A percentile compares a stretch with the other conserved stretches of the same genome.
phyloP scores from a whole-genome alignment of 805 yeast genomes.

The Metschnikowia santaceciliae region DNA sequence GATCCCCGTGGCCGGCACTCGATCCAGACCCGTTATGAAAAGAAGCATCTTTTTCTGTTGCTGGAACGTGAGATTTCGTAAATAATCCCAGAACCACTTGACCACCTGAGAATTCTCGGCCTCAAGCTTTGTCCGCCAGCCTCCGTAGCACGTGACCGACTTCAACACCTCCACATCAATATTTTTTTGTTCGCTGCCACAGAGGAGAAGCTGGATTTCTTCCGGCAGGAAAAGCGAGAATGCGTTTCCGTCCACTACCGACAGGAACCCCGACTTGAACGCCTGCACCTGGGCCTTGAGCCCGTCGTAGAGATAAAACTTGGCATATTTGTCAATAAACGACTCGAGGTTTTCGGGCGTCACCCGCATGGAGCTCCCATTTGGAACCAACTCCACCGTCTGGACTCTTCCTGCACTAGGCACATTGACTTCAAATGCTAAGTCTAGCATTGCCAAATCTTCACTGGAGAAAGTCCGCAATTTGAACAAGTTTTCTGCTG shows the following conservation, averaged over 20 bases:
- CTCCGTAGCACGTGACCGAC: slow-evolving; percentile 69
- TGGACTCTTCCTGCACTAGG: slow-evolving; percentile 45
- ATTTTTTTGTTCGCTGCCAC: slow-evolving; percentile 67
- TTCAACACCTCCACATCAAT: slow-evolving; percentile 64
- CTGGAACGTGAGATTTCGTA: slow-evolving; percentile 40
- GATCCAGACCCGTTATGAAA: slow-evolving; percentile 87
- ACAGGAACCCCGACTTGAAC: slow-evolving; percentile 67
- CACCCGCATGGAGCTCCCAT: slow-evolving; percentile 57
- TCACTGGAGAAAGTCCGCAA: slow-evolving; percentile 24
- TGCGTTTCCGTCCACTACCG: slow-evolving; percentile 78
- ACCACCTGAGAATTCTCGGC: slow-evolving; percentile 43
- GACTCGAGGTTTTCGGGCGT: slow-evolving; percentile 52
- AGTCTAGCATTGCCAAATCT: slow-evolving; percentile 42
- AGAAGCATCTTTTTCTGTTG: slow-evolving; percentile 62
- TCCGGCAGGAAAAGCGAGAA: slow-evolving; percentile 74
- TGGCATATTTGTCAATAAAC: slow-evolving; percentile 62
- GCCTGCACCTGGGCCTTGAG: slow-evolving; percentile 50
- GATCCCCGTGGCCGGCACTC: slow-evolving; percentile 91
- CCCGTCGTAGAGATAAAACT: slow-evolving; percentile 55
- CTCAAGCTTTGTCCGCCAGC: slow-evolving; percentile 46
- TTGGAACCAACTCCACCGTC: slow-evolving; percentile 49
- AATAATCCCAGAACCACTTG: slow-evolving; percentile 85
- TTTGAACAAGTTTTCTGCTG: slow-evolving; percentile 39
- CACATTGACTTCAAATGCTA: slow-evolving; percentile 60
- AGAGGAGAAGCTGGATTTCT: slow-evolving; percentile 73